Conservation (phyloP, 164 flowering plant species). For the Umbilicus rupestris region DNA sequence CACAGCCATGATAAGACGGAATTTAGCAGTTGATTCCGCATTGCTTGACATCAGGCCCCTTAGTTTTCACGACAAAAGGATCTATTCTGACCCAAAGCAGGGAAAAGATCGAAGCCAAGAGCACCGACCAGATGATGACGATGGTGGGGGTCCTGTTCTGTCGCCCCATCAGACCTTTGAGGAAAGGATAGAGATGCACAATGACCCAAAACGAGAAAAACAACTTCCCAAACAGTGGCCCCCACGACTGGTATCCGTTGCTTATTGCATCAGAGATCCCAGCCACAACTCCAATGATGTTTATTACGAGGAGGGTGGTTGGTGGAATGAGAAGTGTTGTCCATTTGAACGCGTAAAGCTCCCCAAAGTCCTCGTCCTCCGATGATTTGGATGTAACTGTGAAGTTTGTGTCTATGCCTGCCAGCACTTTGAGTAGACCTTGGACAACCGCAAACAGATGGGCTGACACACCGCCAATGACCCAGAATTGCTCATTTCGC, state of each 20-base stretch:
- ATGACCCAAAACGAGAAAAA: slow-evolving; percentile 84
- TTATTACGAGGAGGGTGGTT: slow-evolving; percentile 69
- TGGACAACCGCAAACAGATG: slow-evolving; percentile 74
- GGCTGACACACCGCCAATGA: slow-evolving; percentile 81
- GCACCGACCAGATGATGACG: slow-evolving; percentile 79
- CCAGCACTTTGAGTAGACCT: slow-evolving; percentile 66
- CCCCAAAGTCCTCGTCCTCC: slow-evolving; percentile 76
- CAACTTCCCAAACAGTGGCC: slow-evolving; percentile 79
- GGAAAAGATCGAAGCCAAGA: slow-evolving; percentile 84
- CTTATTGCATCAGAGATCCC: slow-evolving; percentile 88
- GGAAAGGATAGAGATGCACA: slow-evolving; percentile 80
- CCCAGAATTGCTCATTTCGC: slow-evolving; percentile 93
- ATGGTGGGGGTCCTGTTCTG: slow-evolving; percentile 89
- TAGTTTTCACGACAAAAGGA: slow-evolving; percentile 69
- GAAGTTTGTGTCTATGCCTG: slow-evolving; percentile 77
- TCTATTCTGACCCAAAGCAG: slow-evolving; percentile 85
- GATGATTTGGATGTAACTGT: slow-evolving; percentile 68
- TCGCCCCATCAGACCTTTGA: slow-evolving; percentile 84
- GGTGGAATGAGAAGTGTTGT: slow-evolving; percentile 82
- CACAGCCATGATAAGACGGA: neutral
- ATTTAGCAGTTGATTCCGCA: slow-evolving; percentile 78
- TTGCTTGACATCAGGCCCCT: slow-evolving; percentile 64
- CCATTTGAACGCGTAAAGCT: slow-evolving; percentile 74
- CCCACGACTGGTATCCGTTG: slow-evolving; percentile 79
- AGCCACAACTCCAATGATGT: slow-evolving; percentile 77